These are phyloP conservation scores for Diaporthe longicolla DNA, from an alignment of 2,329 filamentous ascomycete species.

Conservation along the genomic window DNA sequence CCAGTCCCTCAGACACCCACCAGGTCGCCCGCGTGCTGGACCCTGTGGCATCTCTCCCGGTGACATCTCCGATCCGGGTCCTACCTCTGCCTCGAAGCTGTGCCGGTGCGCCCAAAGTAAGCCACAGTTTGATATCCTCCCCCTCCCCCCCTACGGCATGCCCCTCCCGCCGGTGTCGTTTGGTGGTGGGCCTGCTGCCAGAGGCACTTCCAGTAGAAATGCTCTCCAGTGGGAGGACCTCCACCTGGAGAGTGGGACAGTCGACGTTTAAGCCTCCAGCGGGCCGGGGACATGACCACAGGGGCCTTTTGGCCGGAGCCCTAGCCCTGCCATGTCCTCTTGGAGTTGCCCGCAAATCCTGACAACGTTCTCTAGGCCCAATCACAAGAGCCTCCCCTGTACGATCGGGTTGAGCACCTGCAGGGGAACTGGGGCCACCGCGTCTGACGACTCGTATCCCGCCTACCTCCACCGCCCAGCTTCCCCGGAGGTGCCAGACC, in stretches of 20 bases:
- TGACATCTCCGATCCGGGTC: neutral
- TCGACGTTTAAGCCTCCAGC: neutral
- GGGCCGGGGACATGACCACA: slow-evolving; percentile 1
- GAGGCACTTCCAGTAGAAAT: neutral
- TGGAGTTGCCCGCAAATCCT: slow-evolving; percentile 9
- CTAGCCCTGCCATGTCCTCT: slow-evolving; percentile 14
- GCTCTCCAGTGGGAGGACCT: neutral
- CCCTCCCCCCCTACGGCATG: neutral
- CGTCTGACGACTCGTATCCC: slow-evolving; percentile 24
- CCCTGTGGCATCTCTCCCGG: neutral
- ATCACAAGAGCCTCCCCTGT: slow-evolving; percentile 27
- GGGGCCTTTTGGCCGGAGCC: slow-evolving; percentile 4
- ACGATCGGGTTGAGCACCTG: slow-evolving; percentile 27
- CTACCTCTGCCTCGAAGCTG: neutral
- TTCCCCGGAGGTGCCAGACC: slow-evolving; percentile 21
- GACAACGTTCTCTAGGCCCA: slow-evolving; percentile 11
- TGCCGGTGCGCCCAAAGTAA: slow-evolving; percentile 11
- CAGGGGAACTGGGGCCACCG: slow-evolving; percentile 8
- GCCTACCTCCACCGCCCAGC: slow-evolving; percentile 18
- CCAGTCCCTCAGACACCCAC: neutral
- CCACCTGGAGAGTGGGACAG: neutral
- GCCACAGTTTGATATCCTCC: neutral
- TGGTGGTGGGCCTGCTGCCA: neutral
- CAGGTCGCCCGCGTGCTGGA: neutral
- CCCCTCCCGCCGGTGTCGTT: neutral